Percentiles rank a stretch among this genome's conserved stretches.
Evolutionary conservation across 2,329 filamentous ascomycete species (phyloP).

Genomic region (Alternaria gaisen): DNA sequence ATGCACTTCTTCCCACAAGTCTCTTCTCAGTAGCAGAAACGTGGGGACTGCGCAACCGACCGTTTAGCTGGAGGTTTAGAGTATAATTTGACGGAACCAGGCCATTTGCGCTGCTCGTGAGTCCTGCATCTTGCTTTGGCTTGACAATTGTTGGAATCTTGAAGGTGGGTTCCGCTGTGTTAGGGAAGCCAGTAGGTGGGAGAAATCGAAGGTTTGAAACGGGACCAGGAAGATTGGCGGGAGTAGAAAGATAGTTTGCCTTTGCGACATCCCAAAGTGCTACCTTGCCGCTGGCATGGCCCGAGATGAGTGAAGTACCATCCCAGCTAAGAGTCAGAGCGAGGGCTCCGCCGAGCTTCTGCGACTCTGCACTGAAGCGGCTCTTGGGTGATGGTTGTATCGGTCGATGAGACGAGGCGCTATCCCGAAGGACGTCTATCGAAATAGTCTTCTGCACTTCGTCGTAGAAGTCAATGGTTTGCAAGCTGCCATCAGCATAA

Average conservation of each 20-base stretch:
- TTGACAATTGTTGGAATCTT: conserved; percentile 74
- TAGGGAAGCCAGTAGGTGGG: conserved; percentile 63
- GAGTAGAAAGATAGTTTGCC: conserved; percentile 70
- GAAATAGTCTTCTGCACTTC: conserved; percentile 54
- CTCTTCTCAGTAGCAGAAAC: conserved; percentile 43
- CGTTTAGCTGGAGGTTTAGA: conserved; percentile 70
- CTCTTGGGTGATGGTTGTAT: conserved; percentile 52
- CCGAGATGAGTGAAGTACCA: conserved; percentile 79
- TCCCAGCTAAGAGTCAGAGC: conserved; percentile 83
- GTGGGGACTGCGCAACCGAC: conserved; percentile 33
- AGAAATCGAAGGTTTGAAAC: conserved; percentile 84
- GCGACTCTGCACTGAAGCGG: conserved; percentile 62
- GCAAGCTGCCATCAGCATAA: conserved; percentile 81
- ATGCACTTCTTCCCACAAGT: conserved; percentile 33
- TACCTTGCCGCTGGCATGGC: conserved; percentile 81
- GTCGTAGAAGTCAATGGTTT: conserved; percentile 78
- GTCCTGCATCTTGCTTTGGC: conserved; percentile 72
- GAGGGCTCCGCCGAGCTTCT: conserved; percentile 71
- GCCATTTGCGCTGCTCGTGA: conserved; percentile 42
- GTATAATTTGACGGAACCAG: conserved; percentile 67
- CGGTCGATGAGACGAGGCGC: conserved; percentile 65
- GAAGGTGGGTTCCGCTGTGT: conserved; percentile 52
- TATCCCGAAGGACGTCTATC: conserved; percentile 56
- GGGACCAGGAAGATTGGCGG: conserved; percentile 78
- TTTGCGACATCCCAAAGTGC: conserved; percentile 81